Conservation (phyloP, 2,329 filamentous ascomycete species). For the Microcyclospora pomicola region DNA sequence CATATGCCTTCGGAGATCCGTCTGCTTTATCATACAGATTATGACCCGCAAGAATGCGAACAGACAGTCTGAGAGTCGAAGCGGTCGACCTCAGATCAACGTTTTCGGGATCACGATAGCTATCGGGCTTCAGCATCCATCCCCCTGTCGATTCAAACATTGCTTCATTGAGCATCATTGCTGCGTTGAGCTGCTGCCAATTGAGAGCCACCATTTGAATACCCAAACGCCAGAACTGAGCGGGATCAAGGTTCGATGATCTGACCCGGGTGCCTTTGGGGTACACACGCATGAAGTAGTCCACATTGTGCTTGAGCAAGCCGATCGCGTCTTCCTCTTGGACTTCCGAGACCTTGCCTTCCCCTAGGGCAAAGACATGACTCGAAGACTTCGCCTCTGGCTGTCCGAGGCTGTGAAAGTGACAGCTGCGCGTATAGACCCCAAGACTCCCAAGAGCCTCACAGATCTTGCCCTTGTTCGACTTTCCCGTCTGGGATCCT, state of each 20-base stretch:
- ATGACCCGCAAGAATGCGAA: constrained; percentile 66
- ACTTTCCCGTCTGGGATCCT: constrained; percentile 22
- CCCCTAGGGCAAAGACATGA: constrained; percentile 52
- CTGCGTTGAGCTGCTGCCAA: constrained; percentile 82
- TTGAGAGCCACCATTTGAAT: constrained; percentile 82
- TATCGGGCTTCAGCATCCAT: constrained; percentile 72
- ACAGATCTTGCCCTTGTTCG: constrained; percentile 48
- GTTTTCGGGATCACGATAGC: constrained; percentile 41
- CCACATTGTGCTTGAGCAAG: constrained; percentile 69
- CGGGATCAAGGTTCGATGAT: constrained; percentile 78
- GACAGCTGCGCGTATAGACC: constrained; percentile 75
- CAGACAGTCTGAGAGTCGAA: constrained; percentile 45
- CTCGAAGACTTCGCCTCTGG: constrained; percentile 43
- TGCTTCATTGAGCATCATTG: constrained; percentile 90
- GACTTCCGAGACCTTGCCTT: constrained; percentile 52
- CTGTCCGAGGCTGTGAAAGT: constrained; percentile 59
- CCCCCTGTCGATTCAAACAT: constrained; percentile 75
- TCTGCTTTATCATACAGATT: constrained; percentile 44
- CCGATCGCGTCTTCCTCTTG: constrained; percentile 40
- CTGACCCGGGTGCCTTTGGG: constrained; percentile 68
- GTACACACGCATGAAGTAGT: constrained; percentile 76
- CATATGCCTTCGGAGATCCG: constrained; percentile 48
- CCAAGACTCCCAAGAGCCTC: constrained; percentile 59
- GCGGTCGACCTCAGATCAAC: background rate
- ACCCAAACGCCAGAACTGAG: constrained; percentile 73